phyloP scores from a whole-genome alignment of 1,139 yeast genomes.

The Saccharomycopsis hybrid region DNA sequence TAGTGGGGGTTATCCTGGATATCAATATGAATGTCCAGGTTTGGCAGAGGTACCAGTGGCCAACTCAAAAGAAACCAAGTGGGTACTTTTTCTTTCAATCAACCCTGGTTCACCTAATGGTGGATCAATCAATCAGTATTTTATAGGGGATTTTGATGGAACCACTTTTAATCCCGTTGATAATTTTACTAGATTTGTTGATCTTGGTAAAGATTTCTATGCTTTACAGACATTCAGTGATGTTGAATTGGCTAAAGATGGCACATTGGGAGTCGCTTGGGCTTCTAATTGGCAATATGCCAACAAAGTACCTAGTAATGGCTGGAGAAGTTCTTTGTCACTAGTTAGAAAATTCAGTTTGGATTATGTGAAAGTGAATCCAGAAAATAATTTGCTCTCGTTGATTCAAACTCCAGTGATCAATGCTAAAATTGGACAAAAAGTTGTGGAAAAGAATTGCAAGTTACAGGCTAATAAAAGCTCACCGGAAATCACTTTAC shows the following conservation, averaged over 20 bases:
- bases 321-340: conserved; percentile 32
- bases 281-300: conserved; percentile 37
- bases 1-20: conserved; percentile 31
- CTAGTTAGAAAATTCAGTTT: conserved; percentile 29
- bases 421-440: not conserved
- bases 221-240: conserved; percentile 32
- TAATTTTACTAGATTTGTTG: conserved; percentile 27
- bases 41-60: conserved; percentile 27
- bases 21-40: conserved; percentile 36
- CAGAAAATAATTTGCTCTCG: conserved; percentile 24
- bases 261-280: conserved; percentile 33
- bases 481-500: not conserved
- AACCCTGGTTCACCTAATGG: conserved; percentile 36
- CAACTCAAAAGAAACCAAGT: conserved; percentile 23
- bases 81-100: conserved; percentile 33
- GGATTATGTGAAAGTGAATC: conserved; percentile 25
- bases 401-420: conserved; percentile 26
- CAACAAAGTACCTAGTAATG: conserved; percentile 29
- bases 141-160: conserved; percentile 37
- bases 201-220: conserved; percentile 33
- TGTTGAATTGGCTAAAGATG: conserved; percentile 21
- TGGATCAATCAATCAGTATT: conserved; percentile 34
- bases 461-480: not conserved
- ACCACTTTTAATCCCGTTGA: conserved; percentile 29
- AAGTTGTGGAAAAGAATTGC: not conserved